A percentile compares a stretch with the other conserved stretches of the same genome.
Conservation (phyloP, 345 rosid species). For the Heritiera littoralis region DNA sequence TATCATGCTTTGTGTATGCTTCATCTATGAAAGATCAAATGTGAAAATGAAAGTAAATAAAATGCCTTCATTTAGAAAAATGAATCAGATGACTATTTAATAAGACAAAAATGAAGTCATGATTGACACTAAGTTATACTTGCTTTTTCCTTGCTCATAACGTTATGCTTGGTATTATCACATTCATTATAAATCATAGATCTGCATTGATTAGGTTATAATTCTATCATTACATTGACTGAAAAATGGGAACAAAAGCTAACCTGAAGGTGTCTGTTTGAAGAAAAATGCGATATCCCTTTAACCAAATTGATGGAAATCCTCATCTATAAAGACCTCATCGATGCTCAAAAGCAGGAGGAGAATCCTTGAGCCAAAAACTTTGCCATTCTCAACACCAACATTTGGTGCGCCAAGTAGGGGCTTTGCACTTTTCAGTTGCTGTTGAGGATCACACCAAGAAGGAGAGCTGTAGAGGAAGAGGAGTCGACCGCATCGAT, state of each 20-base stretch:
- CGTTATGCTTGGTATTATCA: neutral
- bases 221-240: neutral
- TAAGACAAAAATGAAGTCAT: neutral
- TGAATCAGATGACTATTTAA: neutral
- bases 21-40: slow-evolving; percentile 32
- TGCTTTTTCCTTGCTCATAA: neutral
- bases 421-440: no score
- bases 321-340: neutral
- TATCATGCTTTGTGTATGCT: slow-evolving; percentile 39
- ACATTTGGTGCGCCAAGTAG: no score
- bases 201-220: neutral
- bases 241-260: slow-evolving; percentile 13
- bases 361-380: no score
- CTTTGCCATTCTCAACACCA: no score
- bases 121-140: neutral
- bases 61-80: neutral
- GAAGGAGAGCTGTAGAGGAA: no score
- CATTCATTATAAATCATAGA: neutral
- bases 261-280: slow-evolving; percentile 47
- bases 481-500: no score
- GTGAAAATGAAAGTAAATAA: neutral
- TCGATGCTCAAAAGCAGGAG: no score
- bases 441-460: no score
- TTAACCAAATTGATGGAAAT: slow-evolving; percentile 68
- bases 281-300: slow-evolving; percentile 85